Base-by-base conservation (phyloP, 805 yeast genomes). In the Pichia gijzeniarum region DNA sequence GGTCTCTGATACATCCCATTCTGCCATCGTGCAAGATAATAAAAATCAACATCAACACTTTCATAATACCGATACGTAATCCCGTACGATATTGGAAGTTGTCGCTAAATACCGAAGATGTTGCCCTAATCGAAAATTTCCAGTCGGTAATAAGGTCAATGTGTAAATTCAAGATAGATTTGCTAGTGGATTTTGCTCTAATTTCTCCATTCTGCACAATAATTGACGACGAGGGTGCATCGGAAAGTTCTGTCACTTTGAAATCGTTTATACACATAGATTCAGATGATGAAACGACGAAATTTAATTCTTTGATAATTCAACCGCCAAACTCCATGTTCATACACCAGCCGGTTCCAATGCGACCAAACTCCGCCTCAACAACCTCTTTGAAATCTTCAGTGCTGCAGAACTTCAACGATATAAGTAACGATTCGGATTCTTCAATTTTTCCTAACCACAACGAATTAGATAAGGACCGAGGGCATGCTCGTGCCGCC, bases 1-100 rank as follows among this genome's bases (percentile, higher is more conserved):
- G 85, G 0, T 69, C 78, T 5, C 76, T 86, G 33, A 75, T 85
- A 2, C 85, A 85, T 57, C 95, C 95, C 4, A 73, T 86, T 13
- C 64, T 86, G 43, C 86, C 88, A 3, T 76, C 72, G 49, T 60
- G 82, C 44, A 75, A 78, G 53, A 69, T 86, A 2, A 60, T 83
- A 48, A 66, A 85, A 53, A 69, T 73, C 10, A 64, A 67, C 19
- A 50, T 48, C 39, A 68, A 68, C 41, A 74, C 72, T 53, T 82
- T 81, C 53, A 69, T 82, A 2, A 59, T 85, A 16, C 81, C 88
- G 0, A 70, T 86, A 47, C 77, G 77, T 22, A 85, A 84, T 54
- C 95, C 95, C 0, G 82, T 79, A 50, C 66, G 91, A 54, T 84
- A 78, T 61, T 86, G 95, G 95, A 72, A 71, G 48, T 68, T 77